Conservation (phyloP, 2,329 filamentous ascomycete species). For the Trichoderma semiorbis region DNA sequence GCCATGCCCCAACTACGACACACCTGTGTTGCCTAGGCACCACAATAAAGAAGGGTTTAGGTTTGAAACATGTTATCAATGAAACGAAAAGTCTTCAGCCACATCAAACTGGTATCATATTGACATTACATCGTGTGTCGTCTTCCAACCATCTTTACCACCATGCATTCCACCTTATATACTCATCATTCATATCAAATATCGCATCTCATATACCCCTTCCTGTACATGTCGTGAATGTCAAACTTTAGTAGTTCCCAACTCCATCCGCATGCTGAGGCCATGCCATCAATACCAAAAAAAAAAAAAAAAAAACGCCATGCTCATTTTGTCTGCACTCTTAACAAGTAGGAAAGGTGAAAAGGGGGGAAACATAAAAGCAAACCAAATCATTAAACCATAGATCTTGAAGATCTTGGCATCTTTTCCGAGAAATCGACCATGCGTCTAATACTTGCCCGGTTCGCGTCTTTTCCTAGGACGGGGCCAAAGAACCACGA, state of each 20-base stretch:
- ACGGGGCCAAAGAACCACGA: slow-evolving; percentile 50
- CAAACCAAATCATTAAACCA: slow-evolving; percentile 24
- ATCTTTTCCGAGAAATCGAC: slow-evolving; percentile 45
- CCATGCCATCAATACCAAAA: not conserved
- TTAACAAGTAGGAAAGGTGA: not conserved
- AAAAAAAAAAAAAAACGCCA: not conserved
- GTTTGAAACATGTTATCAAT: not conserved
- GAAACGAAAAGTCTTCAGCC: not conserved
- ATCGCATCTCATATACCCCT: not conserved
- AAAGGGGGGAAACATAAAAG: not conserved
- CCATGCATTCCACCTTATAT: not conserved
- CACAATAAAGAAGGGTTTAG: not conserved
- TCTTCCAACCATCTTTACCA: not conserved
- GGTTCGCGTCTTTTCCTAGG: slow-evolving; percentile 39
- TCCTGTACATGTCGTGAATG: not conserved
- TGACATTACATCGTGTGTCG: not conserved
- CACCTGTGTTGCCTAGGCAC: not conserved
- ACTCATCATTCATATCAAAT: slow-evolving; percentile 6
- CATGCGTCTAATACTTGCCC: slow-evolving; percentile 44
- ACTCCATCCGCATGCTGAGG: not conserved
- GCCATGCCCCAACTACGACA: not conserved
- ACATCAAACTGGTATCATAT: slow-evolving; percentile 2
- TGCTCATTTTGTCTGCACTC: not conserved
- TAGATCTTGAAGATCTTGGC: slow-evolving; percentile 26
- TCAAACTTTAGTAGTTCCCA: not conserved